These are phyloP conservation scores for Suillus subaureus DNA, from an alignment of 768 basidiomycete species.

Conservation along the genomic window DNA sequence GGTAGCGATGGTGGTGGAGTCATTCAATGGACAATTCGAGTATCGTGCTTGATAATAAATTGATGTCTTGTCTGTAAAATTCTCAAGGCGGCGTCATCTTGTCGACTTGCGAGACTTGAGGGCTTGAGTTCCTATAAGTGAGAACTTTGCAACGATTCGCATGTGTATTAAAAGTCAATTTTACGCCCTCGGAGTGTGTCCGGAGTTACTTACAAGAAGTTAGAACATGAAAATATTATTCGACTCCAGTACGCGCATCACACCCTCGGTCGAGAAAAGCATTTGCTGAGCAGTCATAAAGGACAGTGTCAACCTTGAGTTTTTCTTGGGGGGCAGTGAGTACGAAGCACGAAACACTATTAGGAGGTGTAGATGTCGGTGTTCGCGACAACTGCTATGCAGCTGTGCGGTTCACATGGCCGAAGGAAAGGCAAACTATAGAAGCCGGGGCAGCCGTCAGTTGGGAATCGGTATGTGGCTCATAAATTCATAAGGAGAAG, in stretches of 20 bases:
- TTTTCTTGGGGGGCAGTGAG: too few relatives aligned
- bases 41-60: neutral
- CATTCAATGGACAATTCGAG: neutral
- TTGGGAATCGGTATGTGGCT: slow-evolving; percentile 33
- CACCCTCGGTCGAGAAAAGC: slow-evolving; percentile 7
- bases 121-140: neutral
- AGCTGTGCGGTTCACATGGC: slow-evolving; percentile 22
- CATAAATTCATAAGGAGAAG: neutral
- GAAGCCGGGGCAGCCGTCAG: slow-evolving; percentile 27
- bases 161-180: neutral
- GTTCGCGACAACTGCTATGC: slow-evolving; percentile 21
- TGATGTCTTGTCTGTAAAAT: neutral
- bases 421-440: slow-evolving; percentile 32
- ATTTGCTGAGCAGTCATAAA: slow-evolving; percentile 22
- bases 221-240: neutral
- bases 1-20: neutral
- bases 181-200: neutral
- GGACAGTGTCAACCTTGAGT: too few relatives aligned
- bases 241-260: neutral
- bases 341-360: slow-evolving; percentile 18
- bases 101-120: neutral
- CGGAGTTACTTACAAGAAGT: neutral
- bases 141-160: neutral
- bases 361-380: slow-evolving; percentile 15
- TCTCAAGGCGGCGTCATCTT: neutral